Percentiles rank a stretch among this genome's conserved stretches.
Evolutionary conservation across 192 early-diverging fungal species (phyloP).

Genomic region (Entrophospora sp.): DNA sequence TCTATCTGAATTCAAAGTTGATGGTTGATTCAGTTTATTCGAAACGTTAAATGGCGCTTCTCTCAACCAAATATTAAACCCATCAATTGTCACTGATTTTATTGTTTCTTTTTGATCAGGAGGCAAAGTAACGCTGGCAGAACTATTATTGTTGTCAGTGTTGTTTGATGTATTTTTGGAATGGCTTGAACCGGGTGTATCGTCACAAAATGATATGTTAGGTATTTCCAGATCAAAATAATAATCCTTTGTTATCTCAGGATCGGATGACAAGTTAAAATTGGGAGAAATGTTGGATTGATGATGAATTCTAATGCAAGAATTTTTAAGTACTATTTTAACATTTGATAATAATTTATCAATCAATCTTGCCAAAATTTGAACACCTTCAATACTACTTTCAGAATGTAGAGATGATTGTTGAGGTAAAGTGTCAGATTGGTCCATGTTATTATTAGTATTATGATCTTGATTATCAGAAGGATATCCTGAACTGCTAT

Average conservation of each 20-base stretch:
- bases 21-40: no score
- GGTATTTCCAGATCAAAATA: constrained; percentile 43
- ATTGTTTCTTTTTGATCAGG: constrained; percentile 31
- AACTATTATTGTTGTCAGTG: no score
- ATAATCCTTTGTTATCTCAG: constrained; percentile 28
- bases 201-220: constrained; percentile 44
- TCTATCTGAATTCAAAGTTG: no score
- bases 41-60: no score
- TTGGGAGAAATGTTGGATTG: constrained; percentile 28
- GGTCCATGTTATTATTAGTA: constrained; percentile 16
- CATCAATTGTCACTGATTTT: constrained; percentile 38
- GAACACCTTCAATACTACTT: constrained; percentile 52
- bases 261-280: constrained; percentile 1
- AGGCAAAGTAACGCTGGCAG: constrained; percentile 28
- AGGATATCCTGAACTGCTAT: constrained; percentile 23
- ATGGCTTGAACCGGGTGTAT: constrained; percentile 44
- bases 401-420: neutral
- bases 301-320: constrained; percentile 37
- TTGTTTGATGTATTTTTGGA: constrained; percentile 4
- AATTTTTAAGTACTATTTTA: constrained; percentile 59
- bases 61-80: constrained; percentile 38
- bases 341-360: no score
- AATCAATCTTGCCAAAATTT: constrained; percentile 72
- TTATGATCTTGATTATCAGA: constrained; percentile 30
- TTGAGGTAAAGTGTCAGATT: neutral